Percentiles rank a stretch among this genome's conserved stretches.
These are phyloP conservation scores for Candida incommunis DNA, from an alignment of 805 yeast species.

Conservation along the genomic window DNA sequence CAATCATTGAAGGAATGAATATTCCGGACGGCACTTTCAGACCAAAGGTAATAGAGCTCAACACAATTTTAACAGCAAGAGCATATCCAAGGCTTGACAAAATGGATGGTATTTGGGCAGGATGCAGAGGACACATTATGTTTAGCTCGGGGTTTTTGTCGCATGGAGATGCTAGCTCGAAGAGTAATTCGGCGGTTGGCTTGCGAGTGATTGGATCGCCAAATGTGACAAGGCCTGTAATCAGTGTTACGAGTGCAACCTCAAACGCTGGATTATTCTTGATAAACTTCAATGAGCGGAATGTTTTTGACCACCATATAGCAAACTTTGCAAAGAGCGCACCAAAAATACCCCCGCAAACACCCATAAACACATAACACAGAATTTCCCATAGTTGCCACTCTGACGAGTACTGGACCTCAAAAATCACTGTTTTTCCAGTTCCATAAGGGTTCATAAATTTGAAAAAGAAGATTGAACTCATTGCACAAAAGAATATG, in stretches of 20 bases:
- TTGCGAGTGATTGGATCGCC: slow-evolving; percentile 35
- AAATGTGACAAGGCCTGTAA: slow-evolving; percentile 35
- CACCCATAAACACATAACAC: slow-evolving; percentile 33
- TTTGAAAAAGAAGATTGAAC: slow-evolving; percentile 36
- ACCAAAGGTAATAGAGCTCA: slow-evolving; percentile 43
- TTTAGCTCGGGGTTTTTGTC: slow-evolving; percentile 7
- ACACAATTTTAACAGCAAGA: slow-evolving; percentile 28
- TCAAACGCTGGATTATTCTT: slow-evolving; percentile 29
- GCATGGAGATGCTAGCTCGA: slow-evolving; percentile 39
- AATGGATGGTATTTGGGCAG: slow-evolving; percentile 20
- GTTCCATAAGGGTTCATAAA: slow-evolving; percentile 46
- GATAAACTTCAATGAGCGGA: slow-evolving; percentile 23
- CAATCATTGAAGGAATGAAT: slow-evolving; percentile 50
- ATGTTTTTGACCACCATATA: slow-evolving; percentile 28
- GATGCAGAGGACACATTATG: slow-evolving; percentile 17
- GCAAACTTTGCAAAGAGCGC: slow-evolving; percentile 34
- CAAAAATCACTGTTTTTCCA: slow-evolving; percentile 42
- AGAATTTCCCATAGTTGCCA: slow-evolving; percentile 37
- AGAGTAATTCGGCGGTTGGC: slow-evolving; percentile 35
- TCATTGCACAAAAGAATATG: slow-evolving; percentile 41
- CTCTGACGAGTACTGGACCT: slow-evolving; percentile 34
- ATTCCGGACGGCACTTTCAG: slow-evolving; percentile 46
- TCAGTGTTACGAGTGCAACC: slow-evolving; percentile 28
- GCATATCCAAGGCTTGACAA: slow-evolving; percentile 26
- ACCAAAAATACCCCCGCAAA: slow-evolving; percentile 41